Evolutionary conservation across 2,329 filamentous ascomycete species (phyloP).

Genomic region (Stromatinia cepivora): DNA sequence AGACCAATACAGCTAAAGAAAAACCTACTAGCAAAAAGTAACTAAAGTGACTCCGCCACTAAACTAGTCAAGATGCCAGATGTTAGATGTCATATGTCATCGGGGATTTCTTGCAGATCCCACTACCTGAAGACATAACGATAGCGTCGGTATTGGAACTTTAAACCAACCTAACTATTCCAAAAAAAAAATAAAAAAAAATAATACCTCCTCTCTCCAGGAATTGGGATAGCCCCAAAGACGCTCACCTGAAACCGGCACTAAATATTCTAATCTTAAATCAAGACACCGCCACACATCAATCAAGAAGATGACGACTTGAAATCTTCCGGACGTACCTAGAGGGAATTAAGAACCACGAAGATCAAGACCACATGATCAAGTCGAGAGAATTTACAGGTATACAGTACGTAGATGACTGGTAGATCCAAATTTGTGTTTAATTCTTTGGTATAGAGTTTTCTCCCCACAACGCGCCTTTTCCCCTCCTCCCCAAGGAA

Average conservation of each 20-base stretch:
- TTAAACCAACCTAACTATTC: background rate
- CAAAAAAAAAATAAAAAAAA: too few relatives aligned
- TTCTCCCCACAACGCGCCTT: too few relatives aligned
- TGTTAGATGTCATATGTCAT: background rate
- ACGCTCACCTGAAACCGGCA: too few relatives aligned
- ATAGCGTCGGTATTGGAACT: background rate
- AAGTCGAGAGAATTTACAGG: too few relatives aligned
- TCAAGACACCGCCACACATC: too few relatives aligned
- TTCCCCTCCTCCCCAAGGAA: background rate
- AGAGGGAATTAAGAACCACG: background rate
- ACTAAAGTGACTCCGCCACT: background rate
- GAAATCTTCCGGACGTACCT: background rate
- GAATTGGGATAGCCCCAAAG: too few relatives aligned
- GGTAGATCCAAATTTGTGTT: background rate
- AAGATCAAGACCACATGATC: background rate
- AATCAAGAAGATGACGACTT: background rate
- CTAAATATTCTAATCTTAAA: too few relatives aligned
- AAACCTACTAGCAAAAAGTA: background rate
- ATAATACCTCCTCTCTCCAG: too few relatives aligned
- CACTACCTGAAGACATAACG: background rate
- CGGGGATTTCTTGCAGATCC: background rate
- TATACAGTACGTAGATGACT: too few relatives aligned
- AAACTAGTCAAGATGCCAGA: background rate
- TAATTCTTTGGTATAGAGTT: too few relatives aligned
- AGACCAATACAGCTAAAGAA: background rate